These are phyloP conservation scores for Exophiala oligosperma DNA, from an alignment of 2,329 filamentous ascomycete genomes.

Conservation along the genomic window DNA sequence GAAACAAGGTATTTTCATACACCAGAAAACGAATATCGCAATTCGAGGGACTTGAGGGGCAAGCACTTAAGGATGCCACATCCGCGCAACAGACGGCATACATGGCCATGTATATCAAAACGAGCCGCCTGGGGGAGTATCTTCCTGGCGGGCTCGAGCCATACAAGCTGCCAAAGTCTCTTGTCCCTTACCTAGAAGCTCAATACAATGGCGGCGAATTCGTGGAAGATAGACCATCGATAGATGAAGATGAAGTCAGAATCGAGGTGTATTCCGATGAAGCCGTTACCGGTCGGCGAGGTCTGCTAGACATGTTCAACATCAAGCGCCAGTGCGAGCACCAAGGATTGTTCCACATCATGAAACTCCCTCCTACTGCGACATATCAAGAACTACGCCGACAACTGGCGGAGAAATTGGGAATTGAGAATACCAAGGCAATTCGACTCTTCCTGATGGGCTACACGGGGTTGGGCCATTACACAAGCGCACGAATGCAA, in stretches of 20 bases:
- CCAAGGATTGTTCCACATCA: constrained; percentile 9
- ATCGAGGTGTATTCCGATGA: constrained; percentile 43
- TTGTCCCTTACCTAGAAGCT: constrained; percentile 41
- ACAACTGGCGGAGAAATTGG: constrained; percentile 14
- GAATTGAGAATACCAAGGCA: constrained; percentile 14
- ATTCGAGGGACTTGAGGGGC: constrained; percentile 49
- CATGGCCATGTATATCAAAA: constrained; percentile 56
- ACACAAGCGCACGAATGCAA: constrained; percentile 16
- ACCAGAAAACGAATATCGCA: constrained; percentile 55
- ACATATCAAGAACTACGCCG: constrained; percentile 22
- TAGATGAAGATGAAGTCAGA: constrained; percentile 32
- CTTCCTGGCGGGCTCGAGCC: constrained; percentile 45
- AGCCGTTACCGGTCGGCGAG: constrained; percentile 35
- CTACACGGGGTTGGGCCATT: constrained; percentile 17
- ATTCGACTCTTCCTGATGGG: constrained; percentile 25
- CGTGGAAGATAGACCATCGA: constrained; percentile 17
- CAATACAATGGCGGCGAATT: constrained; percentile 15
- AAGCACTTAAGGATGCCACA: constrained; percentile 39
- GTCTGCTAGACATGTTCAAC: constrained; percentile 45
- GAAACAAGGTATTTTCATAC: constrained; percentile 57
- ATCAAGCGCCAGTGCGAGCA: constrained; percentile 32
- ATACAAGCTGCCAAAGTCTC: constrained; percentile 47
- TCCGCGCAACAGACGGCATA: constrained; percentile 50
- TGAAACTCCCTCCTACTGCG: constrained; percentile 4
- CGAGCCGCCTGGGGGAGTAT: constrained; percentile 45